Percentiles rank a stretch among this genome's conserved stretches.
Conservation (phyloP, 2,329 filamentous ascomycete species). For the Albifimbria verrucaria region DNA sequence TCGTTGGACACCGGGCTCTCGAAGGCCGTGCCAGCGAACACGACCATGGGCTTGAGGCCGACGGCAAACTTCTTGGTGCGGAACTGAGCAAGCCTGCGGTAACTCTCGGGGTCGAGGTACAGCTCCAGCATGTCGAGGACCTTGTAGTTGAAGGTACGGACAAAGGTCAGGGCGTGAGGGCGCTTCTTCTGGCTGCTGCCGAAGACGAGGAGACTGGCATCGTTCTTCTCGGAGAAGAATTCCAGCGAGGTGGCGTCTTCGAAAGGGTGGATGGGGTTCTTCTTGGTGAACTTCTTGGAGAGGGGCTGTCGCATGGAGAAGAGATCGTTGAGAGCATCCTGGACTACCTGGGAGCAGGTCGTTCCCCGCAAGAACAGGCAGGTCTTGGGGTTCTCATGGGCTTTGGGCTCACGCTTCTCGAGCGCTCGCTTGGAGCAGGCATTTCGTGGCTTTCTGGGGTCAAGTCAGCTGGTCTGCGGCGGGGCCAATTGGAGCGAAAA, state of each 20-base stretch:
- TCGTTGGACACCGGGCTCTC: slow-evolving; percentile 76
- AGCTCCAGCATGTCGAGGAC: slow-evolving; percentile 94
- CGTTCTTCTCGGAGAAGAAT: slow-evolving; percentile 97
- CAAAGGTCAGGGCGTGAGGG: slow-evolving; percentile 82
- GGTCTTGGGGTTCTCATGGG: slow-evolving; percentile 84
- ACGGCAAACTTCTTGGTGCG: slow-evolving; percentile 72
- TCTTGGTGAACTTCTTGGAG: slow-evolving; percentile 91
- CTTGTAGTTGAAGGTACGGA: slow-evolving; percentile 80
- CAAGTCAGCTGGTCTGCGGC: too few species aligned
- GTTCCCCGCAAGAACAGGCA: slow-evolving; percentile 88
- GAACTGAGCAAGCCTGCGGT: slow-evolving; percentile 70
- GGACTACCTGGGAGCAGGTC: slow-evolving; percentile 75
- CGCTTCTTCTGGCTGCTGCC: slow-evolving; percentile 89
- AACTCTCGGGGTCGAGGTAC: slow-evolving; percentile 71
- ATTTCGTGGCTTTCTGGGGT: slow-evolving; percentile 55
- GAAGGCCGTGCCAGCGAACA: slow-evolving; percentile 87
- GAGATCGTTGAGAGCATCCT: slow-evolving; percentile 82
- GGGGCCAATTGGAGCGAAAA: background rate
- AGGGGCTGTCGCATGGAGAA: slow-evolving; percentile 80
- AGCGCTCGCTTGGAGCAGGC: slow-evolving; percentile 93
- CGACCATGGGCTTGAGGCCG: slow-evolving; percentile 82
- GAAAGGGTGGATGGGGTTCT: slow-evolving; percentile 93
- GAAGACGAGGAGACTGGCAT: slow-evolving; percentile 81
- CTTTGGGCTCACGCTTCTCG: slow-evolving; percentile 87
- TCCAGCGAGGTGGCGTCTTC: slow-evolving; percentile 84